Base-by-base conservation (phyloP, 176 grass and related monocot species). In the Zizania latifolia region DNA sequence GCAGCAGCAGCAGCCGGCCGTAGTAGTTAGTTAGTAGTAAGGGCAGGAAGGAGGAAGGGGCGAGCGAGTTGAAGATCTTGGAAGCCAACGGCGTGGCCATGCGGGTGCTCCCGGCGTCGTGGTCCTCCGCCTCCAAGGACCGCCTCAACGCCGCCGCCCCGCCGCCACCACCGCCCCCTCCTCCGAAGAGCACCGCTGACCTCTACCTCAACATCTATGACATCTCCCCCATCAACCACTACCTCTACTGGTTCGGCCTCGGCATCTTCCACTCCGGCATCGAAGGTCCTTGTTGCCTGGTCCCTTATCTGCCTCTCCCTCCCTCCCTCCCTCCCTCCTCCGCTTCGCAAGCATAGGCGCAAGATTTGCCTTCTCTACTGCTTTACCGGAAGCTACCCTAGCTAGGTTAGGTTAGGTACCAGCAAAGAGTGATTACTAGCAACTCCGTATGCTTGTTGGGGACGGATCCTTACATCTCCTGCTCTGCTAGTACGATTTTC, bases 241-340 rank as follows among this genome's bases (percentile, higher is more conserved):
- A 93, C 74, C 83, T 97, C 71, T 97, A 91, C 88, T 97, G 94
- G 94, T 88, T 93, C 54, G 94, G 94, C 7, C 86, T 97, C 66
- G 94, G 94, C 24, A 89, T 97, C 64, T 97, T 97, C 83, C 94
- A 97, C 73, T 93, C 94, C 43, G 94, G 90, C 43, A 84, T 97
- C 58, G 70, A 97, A 97, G 94, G 94, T 97, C 16, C 0, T 0
- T 12, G n/a, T n/a, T n/a, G n/a, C n/a, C n/a, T n/a, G n/a, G n/a
- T n/a, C n/a, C n/a, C n/a, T n/a, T n/a, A n/a, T 53, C 10, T 2
- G 0, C 8, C 6, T 24, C 16, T 2, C 9, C 5, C 19, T 16
- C 9, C 17, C 16, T 34, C n/a, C n/a, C n/a, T n/a, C n/a, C n/a
- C n/a, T n/a, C n/a, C n/a, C n/a, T n/a, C n/a, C n/a, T n/a, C n/a